Evolutionary conservation across 306 rosid species (phyloP), one percentile per base, ranked within the genome.

Genomic region (Morella rubra): DNA sequence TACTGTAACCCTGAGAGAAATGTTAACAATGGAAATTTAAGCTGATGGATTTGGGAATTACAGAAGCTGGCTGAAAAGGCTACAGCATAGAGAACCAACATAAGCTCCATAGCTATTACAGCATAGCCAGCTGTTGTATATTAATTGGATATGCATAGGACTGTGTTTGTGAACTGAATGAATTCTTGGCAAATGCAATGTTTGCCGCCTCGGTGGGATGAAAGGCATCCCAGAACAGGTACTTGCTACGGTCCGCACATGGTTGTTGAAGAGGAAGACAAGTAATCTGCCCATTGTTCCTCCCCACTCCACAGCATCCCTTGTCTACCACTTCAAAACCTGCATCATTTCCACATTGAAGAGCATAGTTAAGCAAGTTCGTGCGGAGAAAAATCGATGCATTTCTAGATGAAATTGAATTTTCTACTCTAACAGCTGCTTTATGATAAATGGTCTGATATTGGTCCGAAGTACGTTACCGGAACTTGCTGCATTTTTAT

Each of bases 221-320:
- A 69, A 95, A 95, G 13, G 99, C 92, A 79, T 90, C 99, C 99
- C 96, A 95, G 56, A 90, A 95, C 77, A 92, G 79, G 87, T 95
- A 88, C 68, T 90, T 87, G 1, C 45, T 71, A 2, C 96, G 96
- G 76, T 92, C 84, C 24, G 44, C 22, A 56, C 98, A 95, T 22
- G 97, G 82, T 59, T 83, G 81, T 69, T 89, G 97, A 50, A 94
- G 84, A 12, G 98, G 97, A 61, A 94, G 93, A 18, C 98, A 94
- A 55, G 93, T 92, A 10, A 95, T 86, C 69, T 95, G 96, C 9
- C 97, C 99, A 75, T 95, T 95, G 92, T 95, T 92, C 72, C 72
- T 90, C 3, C 96, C 97, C 71, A 92, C 99, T 53, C 97, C 99
- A 80, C 96, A 95, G 61, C 97, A 95, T 5, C 97, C 97, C 68